These are phyloP conservation scores for Endocalyx cinctus DNA, from an alignment of 2,329 filamentous ascomycete species.

Conservation along the genomic window DNA sequence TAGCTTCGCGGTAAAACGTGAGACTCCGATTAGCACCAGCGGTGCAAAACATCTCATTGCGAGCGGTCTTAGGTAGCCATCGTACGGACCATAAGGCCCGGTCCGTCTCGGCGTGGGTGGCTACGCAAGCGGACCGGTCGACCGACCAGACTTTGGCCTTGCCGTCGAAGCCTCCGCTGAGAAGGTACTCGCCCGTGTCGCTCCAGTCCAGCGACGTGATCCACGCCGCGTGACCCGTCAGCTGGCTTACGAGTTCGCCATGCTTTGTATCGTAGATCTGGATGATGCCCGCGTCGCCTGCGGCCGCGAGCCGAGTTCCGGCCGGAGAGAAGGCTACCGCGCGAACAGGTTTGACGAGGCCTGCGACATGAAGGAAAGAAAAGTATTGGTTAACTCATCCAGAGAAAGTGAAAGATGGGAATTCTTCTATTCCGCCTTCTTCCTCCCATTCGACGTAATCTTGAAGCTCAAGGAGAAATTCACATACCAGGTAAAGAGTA, in stretches of 20 bases:
- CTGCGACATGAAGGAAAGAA: conserved; percentile 39
- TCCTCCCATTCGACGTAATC: too few species aligned
- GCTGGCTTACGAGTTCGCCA: conserved; percentile 85
- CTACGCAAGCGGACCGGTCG: conserved; percentile 77
- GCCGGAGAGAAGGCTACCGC: conserved; percentile 84
- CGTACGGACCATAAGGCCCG: conserved; percentile 78
- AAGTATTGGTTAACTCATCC: too few species aligned
- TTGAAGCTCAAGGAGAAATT: not conserved
- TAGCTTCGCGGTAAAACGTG: conserved; percentile 81
- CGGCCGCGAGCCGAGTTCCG: conserved; percentile 78
- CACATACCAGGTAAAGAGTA: conserved; percentile 75
- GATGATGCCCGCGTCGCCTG: conserved; percentile 83
- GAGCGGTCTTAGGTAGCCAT: conserved; percentile 72
- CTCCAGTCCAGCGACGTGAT: conserved; percentile 91
- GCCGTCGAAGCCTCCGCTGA: conserved; percentile 85
- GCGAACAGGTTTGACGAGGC: conserved; percentile 81
- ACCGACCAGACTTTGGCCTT: conserved; percentile 96
- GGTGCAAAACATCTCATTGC: conserved; percentile 70
- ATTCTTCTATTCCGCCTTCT: too few species aligned
- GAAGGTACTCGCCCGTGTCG: conserved; percentile 82
- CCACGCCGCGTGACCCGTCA: conserved; percentile 72
- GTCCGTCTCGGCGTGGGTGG: conserved; percentile 88
- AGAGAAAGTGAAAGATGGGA: too few species aligned
- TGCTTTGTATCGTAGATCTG: conserved; percentile 88
- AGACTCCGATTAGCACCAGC: conserved; percentile 73